phyloP scores from a whole-genome alignment of 2,329 filamentous ascomycete species.

The Ploettnerulaceae sp. region DNA sequence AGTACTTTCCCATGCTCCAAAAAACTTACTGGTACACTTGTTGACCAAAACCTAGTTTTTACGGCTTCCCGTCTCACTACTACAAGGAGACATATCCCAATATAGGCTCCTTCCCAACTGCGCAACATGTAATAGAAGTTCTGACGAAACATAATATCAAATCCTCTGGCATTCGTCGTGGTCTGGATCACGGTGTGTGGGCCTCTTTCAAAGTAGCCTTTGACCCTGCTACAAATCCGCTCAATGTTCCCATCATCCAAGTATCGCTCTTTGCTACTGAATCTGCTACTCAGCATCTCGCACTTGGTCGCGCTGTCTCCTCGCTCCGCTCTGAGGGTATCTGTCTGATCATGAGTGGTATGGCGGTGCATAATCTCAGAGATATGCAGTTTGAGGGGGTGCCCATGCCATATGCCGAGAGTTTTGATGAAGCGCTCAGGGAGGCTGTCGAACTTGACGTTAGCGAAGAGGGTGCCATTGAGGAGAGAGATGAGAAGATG shows the following conservation, averaged over 20 bases:
- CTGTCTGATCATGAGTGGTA: constrained; percentile 65
- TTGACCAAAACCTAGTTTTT: constrained; percentile 47
- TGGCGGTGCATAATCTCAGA: constrained; percentile 67
- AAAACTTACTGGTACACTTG: too few relatives aligned
- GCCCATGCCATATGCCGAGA: constrained; percentile 55
- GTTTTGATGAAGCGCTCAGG: constrained; percentile 56
- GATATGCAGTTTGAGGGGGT: constrained; percentile 42
- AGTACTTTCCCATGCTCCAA: constrained; percentile 39
- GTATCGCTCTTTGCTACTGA: constrained; percentile 64
- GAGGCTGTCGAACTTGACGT: constrained; percentile 42
- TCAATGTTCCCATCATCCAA: constrained; percentile 65
- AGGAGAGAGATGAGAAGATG: constrained; percentile 41
- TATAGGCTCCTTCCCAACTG: constrained; percentile 54
- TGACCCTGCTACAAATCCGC: constrained; percentile 54
- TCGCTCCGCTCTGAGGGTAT: constrained; percentile 62
- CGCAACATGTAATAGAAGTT: constrained; percentile 50
- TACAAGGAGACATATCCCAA: constrained; percentile 65
- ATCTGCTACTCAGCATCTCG: constrained; percentile 60
- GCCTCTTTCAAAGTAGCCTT: constrained; percentile 59
- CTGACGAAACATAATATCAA: constrained; percentile 54
- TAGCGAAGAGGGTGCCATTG: constrained; percentile 28
- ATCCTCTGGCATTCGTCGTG: constrained; percentile 54
- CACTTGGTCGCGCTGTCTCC: constrained; percentile 59
- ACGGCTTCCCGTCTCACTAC: constrained; percentile 65
- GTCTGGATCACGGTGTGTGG: constrained; percentile 72